Evolutionary conservation across 2,329 filamentous ascomycete species (phyloP).

Genomic region (Emergomyces pasteurianus): DNA sequence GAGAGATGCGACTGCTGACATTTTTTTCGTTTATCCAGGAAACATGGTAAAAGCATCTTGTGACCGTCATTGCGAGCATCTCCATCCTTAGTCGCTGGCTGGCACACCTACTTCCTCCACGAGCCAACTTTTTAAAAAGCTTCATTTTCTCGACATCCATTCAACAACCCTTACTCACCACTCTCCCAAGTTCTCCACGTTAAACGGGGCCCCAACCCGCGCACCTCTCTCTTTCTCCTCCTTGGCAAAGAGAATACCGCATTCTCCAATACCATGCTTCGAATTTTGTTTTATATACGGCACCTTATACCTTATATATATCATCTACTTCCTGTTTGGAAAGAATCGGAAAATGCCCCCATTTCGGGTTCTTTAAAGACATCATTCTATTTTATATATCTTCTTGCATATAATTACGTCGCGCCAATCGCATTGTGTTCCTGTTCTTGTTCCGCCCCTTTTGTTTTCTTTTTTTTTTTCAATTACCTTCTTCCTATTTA

Average conservation of each 20-base stretch:
- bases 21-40: not conserved
- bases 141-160: not conserved
- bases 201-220: not conserved
- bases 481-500: not conserved
- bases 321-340: slow-evolving; percentile 1
- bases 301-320: slow-evolving; percentile 1
- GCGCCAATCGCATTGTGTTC: not conserved
- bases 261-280: not conserved
- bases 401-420: not conserved
- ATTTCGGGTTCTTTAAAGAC: not conserved
- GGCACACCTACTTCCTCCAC: not conserved
- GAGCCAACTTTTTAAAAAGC: not conserved
- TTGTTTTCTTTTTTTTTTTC: not conserved
- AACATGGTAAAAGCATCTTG: not conserved
- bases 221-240: not conserved
- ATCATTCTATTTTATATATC: not conserved
- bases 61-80: not conserved
- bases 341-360: not conserved
- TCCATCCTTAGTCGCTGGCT: too few relatives aligned
- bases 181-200: not conserved
- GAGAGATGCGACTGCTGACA: not conserved
- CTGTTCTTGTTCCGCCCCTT: not conserved
- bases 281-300: not conserved
- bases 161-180: not conserved
- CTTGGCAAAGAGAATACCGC: not conserved